Conservation (phyloP, 305 asterid genomes). For the Caryopteris hybrid region DNA sequence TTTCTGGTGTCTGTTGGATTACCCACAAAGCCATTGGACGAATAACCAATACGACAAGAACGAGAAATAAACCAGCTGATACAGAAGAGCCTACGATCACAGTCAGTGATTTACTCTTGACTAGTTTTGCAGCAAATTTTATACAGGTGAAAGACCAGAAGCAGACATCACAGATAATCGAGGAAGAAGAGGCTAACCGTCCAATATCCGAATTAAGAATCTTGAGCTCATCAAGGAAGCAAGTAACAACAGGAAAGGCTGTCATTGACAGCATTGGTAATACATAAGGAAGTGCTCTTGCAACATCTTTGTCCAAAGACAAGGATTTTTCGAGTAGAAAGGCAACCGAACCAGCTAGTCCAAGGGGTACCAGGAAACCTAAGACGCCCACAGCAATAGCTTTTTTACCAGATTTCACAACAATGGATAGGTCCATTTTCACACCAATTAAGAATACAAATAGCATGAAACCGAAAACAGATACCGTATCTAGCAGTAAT, state of each 20-base stretch:
- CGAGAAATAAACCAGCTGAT: slow-evolving; percentile 27
- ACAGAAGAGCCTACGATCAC: slow-evolving; percentile 31
- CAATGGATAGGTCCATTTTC: slow-evolving; percentile 52
- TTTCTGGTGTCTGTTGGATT: slow-evolving; percentile 50
- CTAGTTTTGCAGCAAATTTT: slow-evolving; percentile 28
- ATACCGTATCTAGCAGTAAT: slow-evolving; percentile 49
- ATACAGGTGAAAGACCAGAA: slow-evolving; percentile 39
- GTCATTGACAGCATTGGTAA: slow-evolving; percentile 53
- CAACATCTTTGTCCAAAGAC: slow-evolving; percentile 37
- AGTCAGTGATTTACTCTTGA: slow-evolving; percentile 26
- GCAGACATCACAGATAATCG: slow-evolving; percentile 52
- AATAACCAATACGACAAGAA: slow-evolving; percentile 29
- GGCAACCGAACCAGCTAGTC: slow-evolving; percentile 34
- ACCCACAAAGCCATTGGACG: slow-evolving; percentile 69
- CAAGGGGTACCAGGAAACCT: slow-evolving; percentile 50
- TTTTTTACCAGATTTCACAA: slow-evolving; percentile 47
- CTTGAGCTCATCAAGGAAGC: slow-evolving; percentile 64
- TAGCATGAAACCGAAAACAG: slow-evolving; percentile 57
- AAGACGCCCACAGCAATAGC: slow-evolving; percentile 53
- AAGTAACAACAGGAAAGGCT: slow-evolving; percentile 58
- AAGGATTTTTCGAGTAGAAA: slow-evolving; percentile 38
- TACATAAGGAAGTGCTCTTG: slow-evolving; percentile 35
- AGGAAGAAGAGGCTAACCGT: slow-evolving; percentile 61
- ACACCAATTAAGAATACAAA: slow-evolving; percentile 55
- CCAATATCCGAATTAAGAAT: slow-evolving; percentile 70